These are phyloP conservation scores for Phanerochaete sordida DNA, from an alignment of 768 basidiomycete species.

Conservation along the genomic window DNA sequence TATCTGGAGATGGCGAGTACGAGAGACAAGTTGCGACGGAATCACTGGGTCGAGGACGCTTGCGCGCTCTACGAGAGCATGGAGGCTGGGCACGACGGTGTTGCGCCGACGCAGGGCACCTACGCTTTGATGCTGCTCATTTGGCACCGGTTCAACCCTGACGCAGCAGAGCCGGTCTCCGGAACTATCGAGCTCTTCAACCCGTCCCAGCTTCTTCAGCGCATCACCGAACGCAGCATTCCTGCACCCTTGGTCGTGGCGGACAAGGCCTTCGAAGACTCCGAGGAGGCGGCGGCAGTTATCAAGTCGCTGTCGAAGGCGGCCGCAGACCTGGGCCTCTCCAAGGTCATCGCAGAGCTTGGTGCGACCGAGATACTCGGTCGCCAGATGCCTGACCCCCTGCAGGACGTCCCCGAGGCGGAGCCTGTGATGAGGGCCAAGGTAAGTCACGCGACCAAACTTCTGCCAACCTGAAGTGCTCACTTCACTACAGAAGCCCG, in stretches of 20 bases:
- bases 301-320: constrained; percentile 56
- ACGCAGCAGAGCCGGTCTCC: constrained; percentile 14
- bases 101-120: constrained; percentile 51
- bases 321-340: constrained; percentile 53
- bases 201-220: constrained; percentile 22
- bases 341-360: constrained; percentile 50
- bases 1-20: constrained; percentile 55
- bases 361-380: constrained; percentile 51
- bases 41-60: constrained; percentile 59
- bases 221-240: constrained; percentile 46
- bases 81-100: constrained; percentile 44
- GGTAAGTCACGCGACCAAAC: constrained; percentile 26
- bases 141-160: constrained; percentile 44
- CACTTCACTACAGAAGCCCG: constrained; percentile 14
- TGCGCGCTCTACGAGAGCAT: constrained; percentile 59
- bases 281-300: constrained; percentile 52
- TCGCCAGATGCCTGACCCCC: constrained; percentile 33
- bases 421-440: constrained; percentile 50
- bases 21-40: constrained; percentile 41
- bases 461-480: neutral
- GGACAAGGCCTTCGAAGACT: constrained; percentile 50
- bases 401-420: constrained; percentile 56
- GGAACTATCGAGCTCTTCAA: constrained; percentile 15
- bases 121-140: constrained; percentile 69
- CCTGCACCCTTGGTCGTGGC: constrained; percentile 50